Evolutionary conservation across 345 rosid species (phyloP).

Genomic region (Hibiscus syriacus): DNA sequence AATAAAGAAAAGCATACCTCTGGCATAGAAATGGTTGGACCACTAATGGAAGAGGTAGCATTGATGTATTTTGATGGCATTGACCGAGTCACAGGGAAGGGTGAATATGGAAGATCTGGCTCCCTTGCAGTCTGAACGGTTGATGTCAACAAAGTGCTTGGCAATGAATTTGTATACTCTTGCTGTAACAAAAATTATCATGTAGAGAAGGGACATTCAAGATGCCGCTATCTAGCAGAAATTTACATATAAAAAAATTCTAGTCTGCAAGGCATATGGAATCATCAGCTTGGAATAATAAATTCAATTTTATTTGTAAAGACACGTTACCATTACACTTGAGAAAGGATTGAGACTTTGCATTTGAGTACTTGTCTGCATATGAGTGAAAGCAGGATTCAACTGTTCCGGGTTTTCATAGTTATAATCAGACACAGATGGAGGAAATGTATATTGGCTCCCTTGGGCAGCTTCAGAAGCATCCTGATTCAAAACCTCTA

Average conservation of each 20-base stretch:
- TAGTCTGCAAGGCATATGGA: neutral
- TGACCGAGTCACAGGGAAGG: slow-evolving; percentile 63
- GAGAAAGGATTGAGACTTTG: slow-evolving; percentile 67
- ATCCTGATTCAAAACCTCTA: slow-evolving; percentile 62
- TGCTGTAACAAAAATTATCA: slow-evolving; percentile 32
- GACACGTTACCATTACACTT: slow-evolving; percentile 59
- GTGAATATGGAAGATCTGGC: slow-evolving; percentile 72
- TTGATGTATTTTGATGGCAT: slow-evolving; percentile 61
- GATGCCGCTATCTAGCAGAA: neutral
- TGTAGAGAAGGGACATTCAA: neutral
- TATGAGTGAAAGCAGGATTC: slow-evolving; percentile 44
- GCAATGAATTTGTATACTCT: slow-evolving; percentile 64
- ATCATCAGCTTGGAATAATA: neutral
- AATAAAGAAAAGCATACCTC: slow-evolving; percentile 42
- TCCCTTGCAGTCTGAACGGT: slow-evolving; percentile 68
- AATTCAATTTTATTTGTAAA: neutral
- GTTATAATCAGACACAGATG: slow-evolving; percentile 54
- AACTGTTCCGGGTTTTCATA: slow-evolving; percentile 65
- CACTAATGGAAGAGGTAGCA: slow-evolving; percentile 57
- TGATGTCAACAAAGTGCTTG: slow-evolving; percentile 63
- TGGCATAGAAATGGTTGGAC: slow-evolving; percentile 62
- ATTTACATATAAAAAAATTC: neutral
- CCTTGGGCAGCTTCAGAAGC: slow-evolving; percentile 46
- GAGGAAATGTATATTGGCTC: slow-evolving; percentile 63
- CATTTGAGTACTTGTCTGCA: slow-evolving; percentile 56